Conservation (phyloP, 768 basidiomycete species). For the Dacryopinax spathularia region DNA sequence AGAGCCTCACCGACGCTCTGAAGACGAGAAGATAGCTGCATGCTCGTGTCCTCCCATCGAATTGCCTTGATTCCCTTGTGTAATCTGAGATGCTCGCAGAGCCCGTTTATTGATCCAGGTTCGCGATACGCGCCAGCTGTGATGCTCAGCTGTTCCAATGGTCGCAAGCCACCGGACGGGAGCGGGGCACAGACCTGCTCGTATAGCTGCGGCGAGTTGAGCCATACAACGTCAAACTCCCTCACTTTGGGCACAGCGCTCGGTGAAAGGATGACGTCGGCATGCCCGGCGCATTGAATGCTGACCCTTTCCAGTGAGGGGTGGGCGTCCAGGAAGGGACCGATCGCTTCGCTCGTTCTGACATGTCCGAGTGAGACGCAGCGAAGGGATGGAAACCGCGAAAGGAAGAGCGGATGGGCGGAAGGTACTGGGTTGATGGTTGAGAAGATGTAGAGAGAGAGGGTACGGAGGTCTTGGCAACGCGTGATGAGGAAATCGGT, state of each 20-base stretch:
- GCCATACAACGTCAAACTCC: neutral
- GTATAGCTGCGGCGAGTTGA: neutral
- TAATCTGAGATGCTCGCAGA: neutral
- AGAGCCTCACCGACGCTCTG: neutral
- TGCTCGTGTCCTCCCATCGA: constrained; percentile 2
- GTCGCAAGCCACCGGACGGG: neutral
- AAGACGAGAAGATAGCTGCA: neutral
- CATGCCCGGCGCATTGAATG: constrained; percentile 1
- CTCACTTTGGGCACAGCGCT: neutral
- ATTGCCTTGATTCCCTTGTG: neutral
- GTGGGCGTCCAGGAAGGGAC: neutral
- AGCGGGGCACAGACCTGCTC: neutral
- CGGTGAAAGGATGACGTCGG: neutral
- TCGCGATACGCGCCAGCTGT: neutral
- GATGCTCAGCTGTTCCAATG: neutral
- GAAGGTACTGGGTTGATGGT: neutral
- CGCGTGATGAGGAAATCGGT: neutral
- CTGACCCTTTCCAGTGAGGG: neutral
- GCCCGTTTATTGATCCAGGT: neutral
- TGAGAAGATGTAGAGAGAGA: neutral
- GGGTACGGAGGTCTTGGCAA: neutral
- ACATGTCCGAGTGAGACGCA: neutral
- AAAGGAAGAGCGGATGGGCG: neutral
- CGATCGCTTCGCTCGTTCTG: neutral
- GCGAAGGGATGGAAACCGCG: neutral